Percentiles rank a stretch among this genome's conserved stretches.
Conservation (phyloP, 2,329 filamentous ascomycete genomes). For the Xylariaceae sp. region DNA sequence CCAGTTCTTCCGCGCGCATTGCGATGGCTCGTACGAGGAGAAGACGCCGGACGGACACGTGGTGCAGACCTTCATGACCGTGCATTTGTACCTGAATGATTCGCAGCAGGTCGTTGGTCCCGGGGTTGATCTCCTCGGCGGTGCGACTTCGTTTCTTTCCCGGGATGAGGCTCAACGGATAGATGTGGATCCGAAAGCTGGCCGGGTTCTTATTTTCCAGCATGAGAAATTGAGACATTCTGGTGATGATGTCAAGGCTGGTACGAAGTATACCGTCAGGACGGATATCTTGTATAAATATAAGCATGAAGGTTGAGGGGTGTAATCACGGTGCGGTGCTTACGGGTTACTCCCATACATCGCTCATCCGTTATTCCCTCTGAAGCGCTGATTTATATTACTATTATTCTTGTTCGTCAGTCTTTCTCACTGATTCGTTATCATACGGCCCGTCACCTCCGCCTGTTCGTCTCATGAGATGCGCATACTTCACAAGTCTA, state of each 20-base stretch:
- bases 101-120: conserved; percentile 40
- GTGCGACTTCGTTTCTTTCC: conserved; percentile 54
- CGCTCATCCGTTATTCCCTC: no score
- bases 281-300: conserved; percentile 49
- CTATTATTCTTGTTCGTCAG: no score
- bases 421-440: no score
- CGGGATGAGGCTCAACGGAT: conserved; percentile 39
- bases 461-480: no score
- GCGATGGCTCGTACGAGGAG: conserved; percentile 61
- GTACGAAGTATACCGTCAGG: conserved; percentile 54
- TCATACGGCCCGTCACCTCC: no score
- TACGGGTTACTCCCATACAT: no score
- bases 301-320: background rate
- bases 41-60: conserved; percentile 41
- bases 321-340: no score
- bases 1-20: conserved; percentile 71
- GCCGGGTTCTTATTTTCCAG: conserved; percentile 59
- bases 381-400: no score
- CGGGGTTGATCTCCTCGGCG: conserved; percentile 41
- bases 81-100: conserved; percentile 54
- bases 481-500: no score
- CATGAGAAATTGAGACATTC: conserved; percentile 49
- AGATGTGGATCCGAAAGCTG: conserved; percentile 53
- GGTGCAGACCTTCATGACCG: conserved; percentile 47
- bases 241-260: conserved; percentile 48